Base-by-base conservation (phyloP, 2,329 filamentous ascomycete species). In the Blastomyces emzantsi region DNA sequence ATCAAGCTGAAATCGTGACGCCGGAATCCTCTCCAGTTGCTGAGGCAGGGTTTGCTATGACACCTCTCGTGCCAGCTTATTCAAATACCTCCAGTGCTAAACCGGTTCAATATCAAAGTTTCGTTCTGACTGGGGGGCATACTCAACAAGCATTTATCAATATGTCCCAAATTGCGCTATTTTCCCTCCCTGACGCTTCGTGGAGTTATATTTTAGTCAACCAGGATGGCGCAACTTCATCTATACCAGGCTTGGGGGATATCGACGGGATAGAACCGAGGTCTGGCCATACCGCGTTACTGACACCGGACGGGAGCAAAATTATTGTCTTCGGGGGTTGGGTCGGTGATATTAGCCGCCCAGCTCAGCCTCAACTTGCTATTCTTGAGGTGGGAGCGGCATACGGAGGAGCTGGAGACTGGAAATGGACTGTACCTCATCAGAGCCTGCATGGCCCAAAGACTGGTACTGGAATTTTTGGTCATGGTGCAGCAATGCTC, bases 151-250 rank as follows among this genome's bases (percentile, higher is more conserved):
- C 92, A 0, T 97, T 96, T 72, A 87, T 97, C 77, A 96, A 97
- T 74, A 97, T 96, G 88, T 95, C 90, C 63, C 90, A 91, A 54
- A 85, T 93, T 1, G 93, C 92, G 0, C 79, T 97, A 1, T 96
- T 92, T 81, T 92, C 87, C 62, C 79, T 97, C 7, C 93, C 93
- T 0, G 89, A 95, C 70, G 87, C 92, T 71, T 87, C 84, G 62
- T 97, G 93, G 93, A 88, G 85, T 36, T 97, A 93, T 73, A 79
- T 95, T 33, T 80, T 82, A 1, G 85, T 92, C n/a, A 78, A 82
- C 17, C 75, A 78, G 3, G 77, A 81, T 1, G 64, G 70, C 19
- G 36, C 64, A 36, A 67, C 67, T 33, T 83, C 78, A 62, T 83
- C 83, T 0, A 86, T 89, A 69, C 78, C 90, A 4, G 78, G 83